Evolutionary conservation across 163 green algal genomes (phyloP), one percentile per base, ranked within the genome.

Genomic region (Chloromonas sp.): DNA sequence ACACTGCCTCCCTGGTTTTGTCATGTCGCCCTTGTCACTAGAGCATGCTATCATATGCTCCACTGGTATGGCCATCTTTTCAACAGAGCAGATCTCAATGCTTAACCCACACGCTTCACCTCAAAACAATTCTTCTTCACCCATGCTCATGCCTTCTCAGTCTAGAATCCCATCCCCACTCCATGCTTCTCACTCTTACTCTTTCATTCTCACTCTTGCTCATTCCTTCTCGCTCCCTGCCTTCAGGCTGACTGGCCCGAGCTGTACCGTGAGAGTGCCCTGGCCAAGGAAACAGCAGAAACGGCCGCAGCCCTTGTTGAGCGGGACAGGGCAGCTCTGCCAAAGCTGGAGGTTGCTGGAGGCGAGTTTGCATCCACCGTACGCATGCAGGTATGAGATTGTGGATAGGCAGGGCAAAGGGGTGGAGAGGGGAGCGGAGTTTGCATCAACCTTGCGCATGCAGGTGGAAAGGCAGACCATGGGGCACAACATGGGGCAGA

Each of bases 291-390:
- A 3, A 61, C 3, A 3, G 74, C 74, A 14, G 74, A 2, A 2
- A 14, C 13, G 5, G 86, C 81, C 2, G 0, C 76, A 8, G 61
- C 2, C 58, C 83, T 89, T n/a, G 78, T 87, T 58, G 83, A 71
- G 58, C 2, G 3, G 1, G 11, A 8, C 61, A 60, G 36, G 2
- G 62, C 13, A 2, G 11, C 8, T 57, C 57, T 79, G 57, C 61
- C 60, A 3, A 3, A 83, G 77, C 77, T 81, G 61, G n/a, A 71
- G 57, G 61, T 60, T 0, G 78, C 78, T 57, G 57, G 36, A 36
- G 83, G 83, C 61, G 36, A 13, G 3, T 86, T 83, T 78, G 83
- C 83, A 0, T 80, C 83, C 1, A 60, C 2, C 0, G 3, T 80
- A 3, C 0, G 3, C 11, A 79, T 58, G 58, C 83, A 86, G 83